Base-by-base conservation (phyloP, 257 asterid genomes). In the Solanum megistacrolobum region DNA sequence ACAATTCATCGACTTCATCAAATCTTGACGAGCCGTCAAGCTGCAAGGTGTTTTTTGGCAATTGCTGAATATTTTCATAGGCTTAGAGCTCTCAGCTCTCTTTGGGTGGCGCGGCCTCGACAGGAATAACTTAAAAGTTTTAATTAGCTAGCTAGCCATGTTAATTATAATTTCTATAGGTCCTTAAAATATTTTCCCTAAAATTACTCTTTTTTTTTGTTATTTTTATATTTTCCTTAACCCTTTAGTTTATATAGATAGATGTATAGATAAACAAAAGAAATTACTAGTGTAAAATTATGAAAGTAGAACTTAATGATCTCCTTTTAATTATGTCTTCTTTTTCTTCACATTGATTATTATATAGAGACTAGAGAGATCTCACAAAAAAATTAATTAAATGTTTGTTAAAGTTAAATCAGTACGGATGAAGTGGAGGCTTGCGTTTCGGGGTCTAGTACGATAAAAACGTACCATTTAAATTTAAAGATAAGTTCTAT, bases 81-180 rank as follows among this genome's bases (percentile, higher is more conserved):
- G 87, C 98, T 96, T 31, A 98, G 98, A 1, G 91, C 98, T 86
- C 98, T 96, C 86, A 96, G 98, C 92, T 89, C 98, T 35, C 95
- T 94, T 60, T 96, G 98, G 99, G 46, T 92, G 88, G 89, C 96
- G 0, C 97, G 95, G 25, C 94, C 97, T 4, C 39, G 85, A 13
- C 66, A 43, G 3, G 85, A 79, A 43, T 79, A 72, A 72, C 43
- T 36, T 20, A 74, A 34, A 74, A 35, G 2, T 74, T 36, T 34
- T 74, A 11, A 74, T 5, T 74, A 35, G 52, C 83, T 74, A 74
- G 83, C 52, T 34, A 74, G 36, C 35, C 2, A 68, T 13, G 48
- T 74, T 20, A 36, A 36, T 55, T 55, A 52, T 52, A 55, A 55
- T 74, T 36, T 21, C 83, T 74, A 1, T 74, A 74, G 83, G 46